Evolutionary conservation across 495 filamentous ascomycete species (phyloP), one percentile per base, ranked within the genome.

Genomic region (Penicillium canescens): DNA sequence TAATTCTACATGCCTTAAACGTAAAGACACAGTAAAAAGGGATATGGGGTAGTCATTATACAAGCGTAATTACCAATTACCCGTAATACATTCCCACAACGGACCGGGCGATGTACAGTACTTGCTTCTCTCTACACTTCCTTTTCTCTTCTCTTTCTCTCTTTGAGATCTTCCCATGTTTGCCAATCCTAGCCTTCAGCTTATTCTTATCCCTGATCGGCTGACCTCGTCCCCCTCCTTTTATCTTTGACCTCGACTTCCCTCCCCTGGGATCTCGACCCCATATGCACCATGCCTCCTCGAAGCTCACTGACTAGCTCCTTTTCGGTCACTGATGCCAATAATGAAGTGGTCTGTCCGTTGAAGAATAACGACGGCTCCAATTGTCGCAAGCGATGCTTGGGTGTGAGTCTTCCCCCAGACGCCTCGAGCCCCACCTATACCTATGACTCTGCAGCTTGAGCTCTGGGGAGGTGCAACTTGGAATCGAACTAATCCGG

Each of bases 341-440:
- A 87, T 68, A 95, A 95, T 72, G 94, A 97, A 72, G 93, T 98
- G 59, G 91, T 97, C 54, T 98, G 94, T 79, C 94, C 94, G 55
- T 76, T 98, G 77, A 86, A 85, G 65, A 97, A 96, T 70, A 91
- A 96, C 55, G 94, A 98, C 83, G 91, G 91, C 62, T 96, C 94
- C 61, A 91, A 87, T 77, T 98, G 94, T 82, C 89, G 94, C 67
- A 98, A 98, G 79, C 83, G 94, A 78, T 98, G 94, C 73, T 82
- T 94, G 65, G 94, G 94, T 72, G 94, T 98, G 78, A 90, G 93
- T 90, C 53, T 52, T 60, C 35, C 20, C 46, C 28, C 13, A 42
- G 31, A 28, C 36, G 50, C 36, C 46, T 57, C 24, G 11, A 50
- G 50, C 55, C 51, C 50, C 55, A 60, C 52, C 51, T 55, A 37